Evolutionary conservation across 306 rosid species (phyloP), one percentile per base, ranked within the genome.

Genomic region (Carpinus viminea): DNA sequence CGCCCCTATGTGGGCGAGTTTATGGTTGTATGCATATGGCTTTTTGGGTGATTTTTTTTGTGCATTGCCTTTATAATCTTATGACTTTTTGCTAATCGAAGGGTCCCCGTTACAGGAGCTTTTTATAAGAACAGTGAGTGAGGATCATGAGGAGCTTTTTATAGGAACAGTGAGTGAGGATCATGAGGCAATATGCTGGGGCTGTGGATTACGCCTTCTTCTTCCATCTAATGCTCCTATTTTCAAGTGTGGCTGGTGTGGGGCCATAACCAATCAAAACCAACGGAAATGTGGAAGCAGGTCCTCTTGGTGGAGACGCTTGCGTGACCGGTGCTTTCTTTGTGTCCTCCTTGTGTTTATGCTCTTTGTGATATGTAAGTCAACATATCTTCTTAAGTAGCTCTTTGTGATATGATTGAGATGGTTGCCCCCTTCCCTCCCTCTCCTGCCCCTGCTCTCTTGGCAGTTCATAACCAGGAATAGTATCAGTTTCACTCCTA

Each of bases 181-280:
- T 73, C 70, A 53, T 17, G 94, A 93, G 83, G 89, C 90, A 8
- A 89, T 84, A 12, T 95, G 99, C 84, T 95, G 99, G 99, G 99
- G 97, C 55, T 95, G 99, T 82, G 99, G 99, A 79, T 79, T 91
- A 76, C 89, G 78, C 68, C 93, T 89, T 78, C 84, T 89, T 81
- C 87, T 89, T 80, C 93, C 96, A 64, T 82, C 93, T 28, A 55
- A 73, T 74, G 77, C 93, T 46, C 76, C 93, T 46, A 69, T 85
- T 77, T 93, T 88, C 92, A 95, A 95, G 83, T 95, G 99, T 83
- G 98, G 96, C 77, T 95, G 99, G 98, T 95, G 99, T 83, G 99
- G 99, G 80, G 97, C 99, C 57, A 82, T 95, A 81, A 93, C 97
- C 20, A 84, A 89, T 84, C 88, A 83, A 53, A 90, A 85, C 81